Conservation (phyloP, 805 yeast species). For the Wickerhamiella siamensis region DNA sequence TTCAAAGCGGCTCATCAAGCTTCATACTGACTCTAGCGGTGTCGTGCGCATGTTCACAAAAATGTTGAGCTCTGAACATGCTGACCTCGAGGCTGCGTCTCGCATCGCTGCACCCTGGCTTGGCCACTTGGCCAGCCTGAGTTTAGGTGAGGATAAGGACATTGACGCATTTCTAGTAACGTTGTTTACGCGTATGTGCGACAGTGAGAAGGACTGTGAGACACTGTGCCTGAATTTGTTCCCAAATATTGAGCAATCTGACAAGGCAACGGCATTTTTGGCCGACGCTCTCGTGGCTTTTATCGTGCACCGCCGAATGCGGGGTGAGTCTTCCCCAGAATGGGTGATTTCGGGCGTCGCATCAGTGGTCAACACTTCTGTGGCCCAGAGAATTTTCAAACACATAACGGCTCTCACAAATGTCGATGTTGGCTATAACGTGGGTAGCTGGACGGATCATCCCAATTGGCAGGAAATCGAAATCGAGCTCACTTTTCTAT, state of each 20-base stretch:
- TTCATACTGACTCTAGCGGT: neutral
- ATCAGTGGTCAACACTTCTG: neutral
- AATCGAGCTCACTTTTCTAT: constrained; percentile 1
- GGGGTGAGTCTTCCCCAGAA: neutral
- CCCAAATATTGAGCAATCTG: neutral
- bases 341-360: neutral
- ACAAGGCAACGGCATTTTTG: neutral
- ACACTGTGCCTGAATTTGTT: neutral
- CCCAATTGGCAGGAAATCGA: constrained; percentile 7
- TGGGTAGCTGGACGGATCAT: constrained; percentile 3
- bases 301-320: neutral
- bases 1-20: neutral
- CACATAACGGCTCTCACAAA: neutral
- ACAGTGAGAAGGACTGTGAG: neutral
- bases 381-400: neutral
- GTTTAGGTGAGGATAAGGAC: neutral
- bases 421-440: neutral
- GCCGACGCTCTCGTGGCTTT: neutral
- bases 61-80: neutral
- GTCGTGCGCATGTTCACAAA: constrained; percentile 1
- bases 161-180: neutral
- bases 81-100: neutral
- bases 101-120: constrained; percentile 6
- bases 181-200: neutral
- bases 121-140: neutral